These are phyloP conservation scores for Pseudisothecium myosuroides DNA, from an alignment of 225 moss, liverwort and hornwort species.

Conservation along the genomic window DNA sequence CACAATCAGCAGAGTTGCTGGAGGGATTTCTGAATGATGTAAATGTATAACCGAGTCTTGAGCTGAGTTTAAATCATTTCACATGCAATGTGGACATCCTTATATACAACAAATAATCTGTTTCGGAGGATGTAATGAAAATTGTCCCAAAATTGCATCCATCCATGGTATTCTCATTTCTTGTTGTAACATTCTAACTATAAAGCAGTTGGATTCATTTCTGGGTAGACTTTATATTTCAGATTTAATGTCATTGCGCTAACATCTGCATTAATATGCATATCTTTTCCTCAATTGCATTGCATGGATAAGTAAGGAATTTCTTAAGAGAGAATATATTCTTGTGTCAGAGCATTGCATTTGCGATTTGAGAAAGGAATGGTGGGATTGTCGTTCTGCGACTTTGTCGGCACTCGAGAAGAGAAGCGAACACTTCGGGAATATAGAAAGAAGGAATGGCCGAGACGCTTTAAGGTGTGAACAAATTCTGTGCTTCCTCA, in stretches of 20 bases:
- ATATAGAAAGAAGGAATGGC: constrained; percentile 48
- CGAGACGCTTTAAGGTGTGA: constrained; percentile 24
- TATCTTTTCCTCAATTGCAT: not conserved
- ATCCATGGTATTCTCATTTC: not conserved
- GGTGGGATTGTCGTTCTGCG: constrained; percentile 48
- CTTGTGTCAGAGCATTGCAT: constrained; percentile 30
- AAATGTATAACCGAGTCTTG: not conserved
- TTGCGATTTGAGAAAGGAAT: constrained; percentile 58
- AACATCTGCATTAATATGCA: not conserved
- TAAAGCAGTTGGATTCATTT: not conserved
- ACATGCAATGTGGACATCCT: not conserved
- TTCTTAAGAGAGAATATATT: too few relatives aligned
- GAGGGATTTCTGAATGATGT: not conserved
- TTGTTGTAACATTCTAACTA: not conserved
- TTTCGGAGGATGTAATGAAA: not conserved
- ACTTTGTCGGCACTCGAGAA: constrained; percentile 24
- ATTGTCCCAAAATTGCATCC: not conserved
- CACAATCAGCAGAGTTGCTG: not conserved
- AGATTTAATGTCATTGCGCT: not conserved
- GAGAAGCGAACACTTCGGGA: constrained; percentile 12
- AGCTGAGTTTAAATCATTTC: not conserved
- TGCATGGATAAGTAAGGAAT: not conserved
- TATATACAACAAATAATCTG: not conserved
- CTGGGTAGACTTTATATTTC: not conserved
- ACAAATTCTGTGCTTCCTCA: not conserved